phyloP scores from a whole-genome alignment of 768 basidiomycete genomes.

The Psilocybe azurescens region DNA sequence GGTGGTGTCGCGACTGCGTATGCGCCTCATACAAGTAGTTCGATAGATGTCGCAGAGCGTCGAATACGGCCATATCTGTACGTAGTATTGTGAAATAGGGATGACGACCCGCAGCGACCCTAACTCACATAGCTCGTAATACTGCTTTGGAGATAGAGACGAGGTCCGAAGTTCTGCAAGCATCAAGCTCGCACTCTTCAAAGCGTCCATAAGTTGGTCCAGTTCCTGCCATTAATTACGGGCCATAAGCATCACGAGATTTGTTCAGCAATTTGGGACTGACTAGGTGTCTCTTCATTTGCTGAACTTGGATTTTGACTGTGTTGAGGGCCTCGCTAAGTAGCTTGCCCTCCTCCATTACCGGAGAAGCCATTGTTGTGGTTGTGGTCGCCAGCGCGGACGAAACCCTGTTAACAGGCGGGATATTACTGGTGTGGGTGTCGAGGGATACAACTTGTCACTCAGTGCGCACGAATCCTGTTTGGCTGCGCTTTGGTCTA shows the following conservation, averaged over 20 bases:
- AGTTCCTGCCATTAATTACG: slow-evolving; percentile 62
- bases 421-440: slow-evolving; percentile 17
- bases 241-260: slow-evolving; percentile 7
- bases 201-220: slow-evolving; percentile 98
- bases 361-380: slow-evolving; percentile 46
- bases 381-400: slow-evolving; percentile 25
- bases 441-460: slow-evolving; percentile 1
- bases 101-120: slow-evolving; percentile 14
- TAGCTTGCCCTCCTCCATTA: slow-evolving; percentile 80
- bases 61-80: slow-evolving; percentile 97
- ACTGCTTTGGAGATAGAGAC: slow-evolving; percentile 93
- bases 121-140: slow-evolving; percentile 93
- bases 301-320: slow-evolving; percentile 90
- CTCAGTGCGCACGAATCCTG: slow-evolving; percentile 21
- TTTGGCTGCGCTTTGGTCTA: slow-evolving; percentile 28
- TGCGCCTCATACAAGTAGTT: slow-evolving; percentile 98
- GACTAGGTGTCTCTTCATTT: slow-evolving; percentile 94
- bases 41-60: slow-evolving; percentile 91
- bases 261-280: slow-evolving; percentile 30
- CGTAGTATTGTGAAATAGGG: background rate
- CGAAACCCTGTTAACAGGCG: slow-evolving; percentile 7
- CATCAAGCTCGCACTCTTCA: slow-evolving; percentile 98
- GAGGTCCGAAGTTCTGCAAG: slow-evolving; percentile 94
- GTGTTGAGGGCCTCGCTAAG: slow-evolving; percentile 85
- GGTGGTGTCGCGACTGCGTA: slow-evolving; percentile 87